These are phyloP conservation scores for Phytophthora colocasiae DNA, from an alignment of 352 stramenopile species.

Conservation along the genomic window DNA sequence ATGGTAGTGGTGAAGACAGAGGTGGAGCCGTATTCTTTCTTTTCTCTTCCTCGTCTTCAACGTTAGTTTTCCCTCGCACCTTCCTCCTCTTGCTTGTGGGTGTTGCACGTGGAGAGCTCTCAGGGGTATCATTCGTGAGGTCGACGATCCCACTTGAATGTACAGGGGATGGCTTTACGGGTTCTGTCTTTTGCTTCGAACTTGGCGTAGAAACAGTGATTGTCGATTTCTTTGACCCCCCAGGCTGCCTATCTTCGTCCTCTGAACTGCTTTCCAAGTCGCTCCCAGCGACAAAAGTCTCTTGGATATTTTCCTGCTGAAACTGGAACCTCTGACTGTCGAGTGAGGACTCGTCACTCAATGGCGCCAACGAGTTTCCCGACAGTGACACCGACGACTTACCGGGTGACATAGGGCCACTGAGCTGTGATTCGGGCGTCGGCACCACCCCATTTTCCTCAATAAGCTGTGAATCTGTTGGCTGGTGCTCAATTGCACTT, in stretches of 20 bases:
- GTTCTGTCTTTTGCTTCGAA: neutral
- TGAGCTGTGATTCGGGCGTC: slow-evolving; percentile 37
- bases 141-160: slow-evolving; percentile 22
- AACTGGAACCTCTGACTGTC: slow-evolving; percentile 53
- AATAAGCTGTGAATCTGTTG: slow-evolving; percentile 77
- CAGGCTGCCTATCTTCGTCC: slow-evolving; percentile 13
- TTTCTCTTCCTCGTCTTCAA: slow-evolving; percentile 2
- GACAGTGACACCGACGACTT: slow-evolving; percentile 18
- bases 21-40: neutral
- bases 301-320: slow-evolving; percentile 55
- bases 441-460: slow-evolving; percentile 59
- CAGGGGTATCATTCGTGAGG: slow-evolving; percentile 21
- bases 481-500: slow-evolving; percentile 14
- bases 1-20: slow-evolving; percentile 2
- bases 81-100: neutral
- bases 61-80: slow-evolving; percentile 1
- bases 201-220: slow-evolving; percentile 3
- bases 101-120: neutral
- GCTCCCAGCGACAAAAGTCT: slow-evolving; percentile 57
- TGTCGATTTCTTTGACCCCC: slow-evolving; percentile 10
- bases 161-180: neutral
- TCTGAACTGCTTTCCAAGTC: slow-evolving; percentile 58
- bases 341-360: slow-evolving; percentile 27
- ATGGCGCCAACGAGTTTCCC: slow-evolving; percentile 12
- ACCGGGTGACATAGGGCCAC: slow-evolving; percentile 2